Base-by-base conservation (phyloP, 2,329 filamentous ascomycete species). In the Aspergillus novofumigatus region DNA sequence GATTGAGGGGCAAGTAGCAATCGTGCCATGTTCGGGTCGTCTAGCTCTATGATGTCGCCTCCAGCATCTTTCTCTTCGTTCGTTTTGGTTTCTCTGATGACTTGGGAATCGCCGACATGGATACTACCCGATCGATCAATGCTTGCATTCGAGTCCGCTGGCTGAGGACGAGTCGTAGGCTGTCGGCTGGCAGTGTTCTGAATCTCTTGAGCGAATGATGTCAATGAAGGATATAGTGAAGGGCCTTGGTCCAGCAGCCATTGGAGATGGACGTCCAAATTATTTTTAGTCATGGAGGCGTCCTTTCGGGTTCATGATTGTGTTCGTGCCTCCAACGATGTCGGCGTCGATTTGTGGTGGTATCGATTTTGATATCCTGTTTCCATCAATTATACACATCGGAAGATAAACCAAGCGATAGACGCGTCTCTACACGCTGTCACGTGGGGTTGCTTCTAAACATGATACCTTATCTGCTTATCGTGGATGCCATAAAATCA, bases 251-350 rank as follows among this genome's bases (percentile, higher is more conserved):
- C 70, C 61, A 80, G 61, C 57, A 80, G 75, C 78, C 78, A 80
- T 69, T 73, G 69, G 57, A 80, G 71, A 68, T 78, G 77, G 63
- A 69, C 64, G 53, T 67, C 66, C 53, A 80, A 62, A 63, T 80
- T 80, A 69, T 77, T 74, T 65, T 72, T 78, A 69, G 78, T 80
- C 78, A 80, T 80, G 73, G 69, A 72, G 73, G 62, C 69, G 64
- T 68, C 29, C 66, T 60, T 57, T 62, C 14, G 11, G 52, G 48
- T 53, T 63, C 70, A 71, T 73, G 60, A 55, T 65, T 66, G 62
- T 65, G 47, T 51, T 38, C 10, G 45, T 35, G 26, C 52, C 23
- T 57, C 17, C 49, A 58, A 48, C 10, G 55, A 50, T 42, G 48
- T 61, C 54, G 4, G 23, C 32, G 29, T 53, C 25, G 28, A 44